A percentile compares a stretch with the other conserved stretches of the same genome.
These are phyloP conservation scores for Toxicodendron radicans DNA, from an alignment of 345 rosid genomes.

Conservation along the genomic window DNA sequence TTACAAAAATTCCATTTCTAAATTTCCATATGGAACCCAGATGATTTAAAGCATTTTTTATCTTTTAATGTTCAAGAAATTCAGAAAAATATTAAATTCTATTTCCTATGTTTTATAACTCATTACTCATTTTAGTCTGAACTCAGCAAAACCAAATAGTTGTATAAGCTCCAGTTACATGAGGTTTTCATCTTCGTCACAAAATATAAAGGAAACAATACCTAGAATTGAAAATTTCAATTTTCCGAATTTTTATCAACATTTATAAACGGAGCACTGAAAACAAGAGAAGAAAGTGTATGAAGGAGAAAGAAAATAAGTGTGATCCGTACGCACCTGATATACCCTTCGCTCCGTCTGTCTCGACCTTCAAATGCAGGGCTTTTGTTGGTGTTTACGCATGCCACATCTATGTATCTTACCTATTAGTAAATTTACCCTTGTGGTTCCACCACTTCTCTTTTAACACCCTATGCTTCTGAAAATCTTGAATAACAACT, in stretches of 20 bases:
- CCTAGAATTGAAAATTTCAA: conserved; percentile 1
- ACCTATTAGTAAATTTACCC: no score
- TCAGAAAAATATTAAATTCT: neutral
- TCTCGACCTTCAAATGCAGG: no score
- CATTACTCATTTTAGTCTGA: neutral
- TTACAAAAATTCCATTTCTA: neutral
- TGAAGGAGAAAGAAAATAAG: neutral
- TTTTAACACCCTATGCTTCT: no score
- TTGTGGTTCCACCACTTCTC: no score
- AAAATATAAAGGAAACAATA: neutral
- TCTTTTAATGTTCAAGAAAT: neutral
- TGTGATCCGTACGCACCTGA: neutral
- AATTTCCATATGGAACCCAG: conserved; percentile 6
- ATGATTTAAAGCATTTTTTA: neutral
- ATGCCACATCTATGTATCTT: no score
- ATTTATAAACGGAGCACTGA: neutral
- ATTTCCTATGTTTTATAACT: neutral
- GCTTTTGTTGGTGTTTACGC: no score
- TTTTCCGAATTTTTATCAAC: neutral
- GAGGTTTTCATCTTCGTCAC: neutral
- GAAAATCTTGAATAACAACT: no score
- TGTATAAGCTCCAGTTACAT: no score
- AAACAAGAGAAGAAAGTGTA: neutral
- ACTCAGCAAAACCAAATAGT: neutral
- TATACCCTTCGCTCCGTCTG: neutral